Conservation (phyloP, 768 basidiomycete genomes). For the Pleurotus citrinopileatus region DNA sequence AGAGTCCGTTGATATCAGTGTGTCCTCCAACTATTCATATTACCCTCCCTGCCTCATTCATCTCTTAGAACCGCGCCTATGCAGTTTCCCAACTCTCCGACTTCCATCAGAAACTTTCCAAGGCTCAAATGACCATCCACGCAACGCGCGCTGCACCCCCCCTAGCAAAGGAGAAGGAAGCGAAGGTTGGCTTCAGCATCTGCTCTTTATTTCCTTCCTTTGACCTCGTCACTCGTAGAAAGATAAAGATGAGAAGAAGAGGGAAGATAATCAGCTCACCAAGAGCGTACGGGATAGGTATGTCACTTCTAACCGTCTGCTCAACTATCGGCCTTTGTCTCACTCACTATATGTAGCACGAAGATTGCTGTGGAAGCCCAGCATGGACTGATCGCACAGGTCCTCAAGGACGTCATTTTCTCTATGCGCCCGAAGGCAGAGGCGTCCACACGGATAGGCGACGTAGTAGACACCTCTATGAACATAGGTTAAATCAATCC, state of each 20-base stretch:
- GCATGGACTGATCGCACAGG: constrained; percentile 90
- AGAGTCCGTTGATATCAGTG: constrained; percentile 90
- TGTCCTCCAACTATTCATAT: constrained; percentile 20
- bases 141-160: constrained; percentile 60
- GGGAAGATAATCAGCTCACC: constrained; percentile 81
- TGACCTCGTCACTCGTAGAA: constrained; percentile 27
- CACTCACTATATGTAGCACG: constrained; percentile 44
- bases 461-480: constrained; percentile 39
- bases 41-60: not conserved
- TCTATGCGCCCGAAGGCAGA: constrained; percentile 47
- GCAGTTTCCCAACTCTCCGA: constrained; percentile 89
- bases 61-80: constrained; percentile 83
- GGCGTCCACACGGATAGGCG: constrained; percentile 29
- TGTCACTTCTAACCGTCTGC: constrained; percentile 21
- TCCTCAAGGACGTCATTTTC: constrained; percentile 91
- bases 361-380: constrained; percentile 91
- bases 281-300: constrained; percentile 94
- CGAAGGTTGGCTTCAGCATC: constrained; percentile 36
- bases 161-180: constrained; percentile 49
- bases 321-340: not conserved
- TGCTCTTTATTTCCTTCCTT: not conserved
- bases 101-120: constrained; percentile 84
- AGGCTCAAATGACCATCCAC: constrained; percentile 57
- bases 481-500: constrained; percentile 36
- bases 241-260: constrained; percentile 73